Conservation (phyloP, 2,329 filamentous ascomycete genomes). For the Cladosporium velox region DNA sequence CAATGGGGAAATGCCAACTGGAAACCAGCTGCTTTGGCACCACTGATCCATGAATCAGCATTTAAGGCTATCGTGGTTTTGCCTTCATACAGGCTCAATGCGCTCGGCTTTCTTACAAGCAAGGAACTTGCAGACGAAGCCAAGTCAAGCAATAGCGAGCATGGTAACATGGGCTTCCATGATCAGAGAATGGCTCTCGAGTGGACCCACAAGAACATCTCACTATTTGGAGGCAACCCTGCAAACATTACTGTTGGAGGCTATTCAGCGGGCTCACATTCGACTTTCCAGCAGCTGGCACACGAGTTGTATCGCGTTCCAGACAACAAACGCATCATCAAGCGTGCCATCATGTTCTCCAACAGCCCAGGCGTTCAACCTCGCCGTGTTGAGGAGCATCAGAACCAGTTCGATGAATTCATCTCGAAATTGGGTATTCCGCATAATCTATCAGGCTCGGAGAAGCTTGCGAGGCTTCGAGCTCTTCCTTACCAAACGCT, state of each 20-base stretch:
- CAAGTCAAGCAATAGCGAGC: constrained; percentile 37
- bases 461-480: constrained; percentile 52
- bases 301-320: constrained; percentile 54
- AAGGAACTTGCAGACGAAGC: constrained; percentile 50
- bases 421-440: constrained; percentile 50
- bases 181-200: constrained; percentile 58
- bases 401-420: constrained; percentile 56
- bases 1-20: constrained; percentile 57
- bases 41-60: constrained; percentile 52
- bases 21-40: constrained; percentile 43
- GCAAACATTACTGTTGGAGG: constrained; percentile 56
- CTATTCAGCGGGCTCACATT: constrained; percentile 60
- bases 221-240: constrained; percentile 54
- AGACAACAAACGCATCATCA: constrained; percentile 50
- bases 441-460: constrained; percentile 37
- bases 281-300: constrained; percentile 58
- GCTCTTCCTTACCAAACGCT: constrained; percentile 42
- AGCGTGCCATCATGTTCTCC: constrained; percentile 55
- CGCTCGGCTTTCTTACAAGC: constrained; percentile 58
- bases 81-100: constrained; percentile 59
- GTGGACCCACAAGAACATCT: constrained; percentile 56
- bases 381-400: constrained; percentile 49
- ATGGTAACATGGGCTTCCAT: constrained; percentile 59
- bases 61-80: constrained; percentile 55
- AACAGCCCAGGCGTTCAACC: constrained; percentile 59